Evolutionary conservation across 306 rosid species (phyloP), one percentile per base, ranked within the genome.

Genomic region (Castanospermum australe): DNA sequence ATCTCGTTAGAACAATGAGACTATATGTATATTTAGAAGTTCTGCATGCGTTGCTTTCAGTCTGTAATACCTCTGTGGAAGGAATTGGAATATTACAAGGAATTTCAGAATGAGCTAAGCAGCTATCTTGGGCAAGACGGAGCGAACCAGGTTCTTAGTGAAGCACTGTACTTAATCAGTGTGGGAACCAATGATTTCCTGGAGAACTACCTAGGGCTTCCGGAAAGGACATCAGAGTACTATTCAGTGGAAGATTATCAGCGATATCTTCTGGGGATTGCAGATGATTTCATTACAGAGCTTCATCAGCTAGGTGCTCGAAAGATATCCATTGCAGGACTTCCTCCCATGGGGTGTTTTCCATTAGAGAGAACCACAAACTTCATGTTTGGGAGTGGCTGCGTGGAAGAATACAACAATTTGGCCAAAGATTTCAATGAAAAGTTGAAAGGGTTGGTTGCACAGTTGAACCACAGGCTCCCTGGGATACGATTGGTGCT

Each of bases 321-420:
- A 11, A 90, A 90, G 80, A 67, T 88, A 10, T 50, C 86, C 5
- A 6, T 88, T 3, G 44, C 74, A 0, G 92, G 94, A 30, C 86
- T 86, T 32, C 90, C 92, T 54, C 94, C 92, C 12, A 90, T 88
- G 92, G 92, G 92, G 35, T 86, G 94, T 82, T 47, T 90, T 30
- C 94, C 94, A 67, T 62, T 88, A 67, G 90, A 88, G 75, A 90
- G 94, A 78, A 76, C 84, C 66, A 70, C 25, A 11, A 82, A 70
- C 13, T 0, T 88, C 70, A 13, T 79, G 0, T 56, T 5, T 24
- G 88, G 83, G 25, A 47, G 84, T 52, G 71, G 5, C 0, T 88
- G 94, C 66, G 76, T 66, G 10, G 89, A 84, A 38, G 65, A 79
- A 25, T 81, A 80, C 76, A 90, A 88, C 35, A 15, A 63, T 20